Conservation (phyloP, 2,329 filamentous ascomycete genomes). For the Fusarium sp. region DNA sequence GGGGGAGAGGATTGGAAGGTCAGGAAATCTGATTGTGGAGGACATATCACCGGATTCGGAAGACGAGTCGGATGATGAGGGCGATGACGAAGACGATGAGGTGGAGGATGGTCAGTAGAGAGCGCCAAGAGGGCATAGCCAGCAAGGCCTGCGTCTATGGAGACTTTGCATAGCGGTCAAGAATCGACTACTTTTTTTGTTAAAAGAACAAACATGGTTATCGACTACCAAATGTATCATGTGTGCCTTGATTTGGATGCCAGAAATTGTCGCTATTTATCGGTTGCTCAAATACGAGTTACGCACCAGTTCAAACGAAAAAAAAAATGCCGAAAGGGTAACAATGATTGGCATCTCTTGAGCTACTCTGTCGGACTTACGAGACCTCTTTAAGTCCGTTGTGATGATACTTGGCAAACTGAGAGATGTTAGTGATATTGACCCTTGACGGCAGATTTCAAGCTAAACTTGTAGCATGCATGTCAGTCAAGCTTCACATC, state of each 20-base stretch:
- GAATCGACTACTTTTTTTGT: conserved; percentile 6
- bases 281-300: background rate
- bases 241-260: background rate
- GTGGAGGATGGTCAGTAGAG: conserved; percentile 35
- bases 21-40: conserved; percentile 91
- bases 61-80: conserved; percentile 47
- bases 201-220: background rate
- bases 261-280: background rate
- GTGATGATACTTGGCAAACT: background rate
- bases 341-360: background rate
- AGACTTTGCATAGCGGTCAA: conserved; percentile 29
- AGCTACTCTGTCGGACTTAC: background rate
- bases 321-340: conserved; percentile 11
- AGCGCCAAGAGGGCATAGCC: conserved; percentile 16
- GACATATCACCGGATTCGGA: conserved; percentile 52
- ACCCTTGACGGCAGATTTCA: background rate
- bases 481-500: background rate
- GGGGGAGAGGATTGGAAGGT: conserved; percentile 77
- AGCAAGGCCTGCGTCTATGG: conserved; percentile 4
- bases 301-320: background rate
- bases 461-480: background rate
- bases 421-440: background rate
- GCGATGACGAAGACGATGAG: conserved; percentile 41
- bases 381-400: background rate
- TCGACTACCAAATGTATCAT: background rate